Evolutionary conservation across 352 stramenopile genomes (phyloP).

Genomic region (Pythium folliculosum): DNA sequence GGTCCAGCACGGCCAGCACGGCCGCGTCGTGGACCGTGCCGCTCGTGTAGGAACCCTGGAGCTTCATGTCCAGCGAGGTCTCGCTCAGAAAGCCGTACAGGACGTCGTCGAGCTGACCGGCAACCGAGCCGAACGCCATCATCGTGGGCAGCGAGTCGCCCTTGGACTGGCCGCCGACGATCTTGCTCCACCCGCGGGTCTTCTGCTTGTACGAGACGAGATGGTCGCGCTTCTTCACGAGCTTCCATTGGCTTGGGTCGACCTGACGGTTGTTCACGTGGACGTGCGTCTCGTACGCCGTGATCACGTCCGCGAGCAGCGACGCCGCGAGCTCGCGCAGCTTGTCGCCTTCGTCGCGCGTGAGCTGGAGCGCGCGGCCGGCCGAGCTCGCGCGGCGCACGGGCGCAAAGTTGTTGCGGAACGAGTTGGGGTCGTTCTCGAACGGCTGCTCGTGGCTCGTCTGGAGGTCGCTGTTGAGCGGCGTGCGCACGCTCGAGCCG

Average conservation of each 20-base stretch:
- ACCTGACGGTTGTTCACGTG: constrained; percentile 27
- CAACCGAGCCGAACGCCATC: constrained; percentile 44
- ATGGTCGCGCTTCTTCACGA: constrained; percentile 65
- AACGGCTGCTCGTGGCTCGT: constrained; percentile 22
- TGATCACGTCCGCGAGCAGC: constrained; percentile 43
- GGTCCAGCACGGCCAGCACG: constrained; percentile 44
- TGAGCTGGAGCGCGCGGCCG: constrained; percentile 38
- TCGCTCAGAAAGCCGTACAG: constrained; percentile 59
- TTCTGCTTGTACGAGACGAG: constrained; percentile 59
- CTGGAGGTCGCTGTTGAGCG: constrained; percentile 22
- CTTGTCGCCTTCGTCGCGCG: constrained; percentile 52
- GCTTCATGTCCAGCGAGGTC: constrained; percentile 58
- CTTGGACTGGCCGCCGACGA: background rate
- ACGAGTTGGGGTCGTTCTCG: constrained; percentile 13
- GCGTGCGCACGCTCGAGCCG: constrained; percentile 18
- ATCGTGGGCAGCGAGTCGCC: constrained; percentile 36
- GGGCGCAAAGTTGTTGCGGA: constrained; percentile 21
- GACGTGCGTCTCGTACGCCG: constrained; percentile 39
- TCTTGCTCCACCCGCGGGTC: constrained; percentile 14
- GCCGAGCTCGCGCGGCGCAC: constrained; percentile 20
- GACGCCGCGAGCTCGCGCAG: constrained; percentile 41
- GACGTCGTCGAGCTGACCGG: constrained; percentile 58
- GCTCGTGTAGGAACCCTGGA: constrained; percentile 50
- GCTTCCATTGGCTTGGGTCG: constrained; percentile 62
- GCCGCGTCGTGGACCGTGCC: constrained; percentile 45